phyloP scores from a whole-genome alignment of 805 yeast species.

The Kuraishia cidri region DNA sequence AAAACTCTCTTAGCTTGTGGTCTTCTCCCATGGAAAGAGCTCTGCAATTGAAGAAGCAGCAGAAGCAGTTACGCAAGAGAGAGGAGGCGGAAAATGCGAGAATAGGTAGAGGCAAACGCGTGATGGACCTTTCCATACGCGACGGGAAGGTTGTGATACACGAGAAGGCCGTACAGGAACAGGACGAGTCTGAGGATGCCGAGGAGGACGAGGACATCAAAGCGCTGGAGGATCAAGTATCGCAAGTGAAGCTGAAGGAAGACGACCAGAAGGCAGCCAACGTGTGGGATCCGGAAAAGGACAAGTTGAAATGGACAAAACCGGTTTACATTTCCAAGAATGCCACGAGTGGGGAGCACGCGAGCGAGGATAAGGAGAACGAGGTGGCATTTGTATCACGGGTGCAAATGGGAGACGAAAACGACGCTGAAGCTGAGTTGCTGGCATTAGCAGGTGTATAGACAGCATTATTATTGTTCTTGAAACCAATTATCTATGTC shows the following conservation, averaged over 20 bases:
- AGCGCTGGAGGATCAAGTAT: slow-evolving; percentile 23
- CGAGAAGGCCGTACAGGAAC: slow-evolving; percentile 24
- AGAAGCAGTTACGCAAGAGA: slow-evolving; percentile 56
- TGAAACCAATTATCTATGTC: slow-evolving; percentile 3
- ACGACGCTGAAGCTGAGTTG: slow-evolving; percentile 19
- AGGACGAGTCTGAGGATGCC: background rate
- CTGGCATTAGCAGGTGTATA: slow-evolving; percentile 12
- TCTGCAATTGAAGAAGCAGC: slow-evolving; percentile 78
- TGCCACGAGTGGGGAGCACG: background rate
- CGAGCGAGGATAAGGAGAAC: slow-evolving; percentile 1
- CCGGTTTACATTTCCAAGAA: slow-evolving; percentile 17
- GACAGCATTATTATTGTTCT: background rate
- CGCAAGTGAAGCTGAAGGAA: slow-evolving; percentile 20
- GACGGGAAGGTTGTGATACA: slow-evolving; percentile 73
- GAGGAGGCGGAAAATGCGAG: slow-evolving; percentile 51
- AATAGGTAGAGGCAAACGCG: slow-evolving; percentile 65
- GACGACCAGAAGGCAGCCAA: slow-evolving; percentile 24
- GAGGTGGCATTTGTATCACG: slow-evolving; percentile 6
- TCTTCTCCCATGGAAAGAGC: slow-evolving; percentile 84
- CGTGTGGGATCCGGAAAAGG: slow-evolving; percentile 56
- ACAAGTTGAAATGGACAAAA: slow-evolving; percentile 43
- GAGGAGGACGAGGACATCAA: slow-evolving; percentile 19
- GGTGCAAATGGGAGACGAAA: slow-evolving; percentile 20
- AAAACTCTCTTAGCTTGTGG: slow-evolving; percentile 62
- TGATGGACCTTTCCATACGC: slow-evolving; percentile 67